phyloP scores from a whole-genome alignment of 106 monocot species.

The Triglochin maritima region DNA sequence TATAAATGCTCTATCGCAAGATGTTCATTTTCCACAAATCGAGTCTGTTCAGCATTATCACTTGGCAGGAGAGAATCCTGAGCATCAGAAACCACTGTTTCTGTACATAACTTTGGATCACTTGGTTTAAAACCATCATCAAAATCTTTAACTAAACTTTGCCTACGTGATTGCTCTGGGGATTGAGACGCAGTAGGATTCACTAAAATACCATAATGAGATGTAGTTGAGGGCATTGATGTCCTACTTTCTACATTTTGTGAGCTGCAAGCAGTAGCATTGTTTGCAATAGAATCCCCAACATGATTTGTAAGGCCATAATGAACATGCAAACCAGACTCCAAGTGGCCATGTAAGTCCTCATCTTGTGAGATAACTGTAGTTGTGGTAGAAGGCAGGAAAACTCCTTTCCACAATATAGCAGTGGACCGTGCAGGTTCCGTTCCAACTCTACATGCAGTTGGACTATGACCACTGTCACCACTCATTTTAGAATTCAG shows the following conservation, averaged over 20 bases:
- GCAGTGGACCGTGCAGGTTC: slow-evolving; percentile 9
- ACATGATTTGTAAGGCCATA: slow-evolving; percentile 14
- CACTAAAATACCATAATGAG: too few species aligned
- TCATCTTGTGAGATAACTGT: slow-evolving; percentile 8
- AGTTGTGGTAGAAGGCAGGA: slow-evolving; percentile 9
- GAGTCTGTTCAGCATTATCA: slow-evolving; percentile 19
- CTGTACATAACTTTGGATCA: neutral
- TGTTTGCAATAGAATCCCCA: slow-evolving; percentile 15
- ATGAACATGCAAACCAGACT: slow-evolving; percentile 17
- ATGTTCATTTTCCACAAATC: neutral
- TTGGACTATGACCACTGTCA: slow-evolving; percentile 26
- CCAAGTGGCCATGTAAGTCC: slow-evolving; percentile 27
- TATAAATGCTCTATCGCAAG: neutral
- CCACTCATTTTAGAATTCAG: slow-evolving; percentile 38
- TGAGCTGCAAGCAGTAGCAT: slow-evolving; percentile 17
- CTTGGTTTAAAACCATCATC: neutral
- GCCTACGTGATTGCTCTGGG: neutral
- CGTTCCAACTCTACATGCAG: slow-evolving; percentile 16
- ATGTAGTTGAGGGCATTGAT: neutral
- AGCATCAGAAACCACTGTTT: neutral
- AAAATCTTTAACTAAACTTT: neutral
- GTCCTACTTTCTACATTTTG: slow-evolving; percentile 20
- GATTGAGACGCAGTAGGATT: too few species aligned
- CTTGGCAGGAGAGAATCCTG: slow-evolving; percentile 11
- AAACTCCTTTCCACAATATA: slow-evolving; percentile 5